Base-by-base conservation (phyloP, 371 early-diverging fungal genomes). In the Vairimorpha ceranae region DNA sequence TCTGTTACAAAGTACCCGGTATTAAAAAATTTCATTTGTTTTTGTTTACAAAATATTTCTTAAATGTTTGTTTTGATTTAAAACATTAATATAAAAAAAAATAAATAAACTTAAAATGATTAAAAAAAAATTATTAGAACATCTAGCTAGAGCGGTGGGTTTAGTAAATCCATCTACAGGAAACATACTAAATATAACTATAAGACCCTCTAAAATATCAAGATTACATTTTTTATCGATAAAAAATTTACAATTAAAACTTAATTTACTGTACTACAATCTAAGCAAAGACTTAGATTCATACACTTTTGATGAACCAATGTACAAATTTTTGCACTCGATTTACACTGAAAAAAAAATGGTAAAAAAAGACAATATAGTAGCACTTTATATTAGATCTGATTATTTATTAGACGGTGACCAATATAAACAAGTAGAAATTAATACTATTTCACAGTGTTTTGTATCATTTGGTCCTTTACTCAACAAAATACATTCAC, bases 381-480 rank as follows among this genome's bases (percentile, higher is more conserved):
- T 25, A 7, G 66, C 59, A n/a, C 21, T 51, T 10, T 66, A 61
- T 17, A 59, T 73, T 3, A 36, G 78, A 33, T 46, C 78, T 3
- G 78, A 78, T 56, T 78, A 78, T 54, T 48, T 78, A 19, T 60
- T 69, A 25, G 65, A 75, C 27, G 8, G 14, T 52, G 38, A 54
- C 35, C 12, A 23, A 7, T 67, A 70, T 30, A 78, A 78, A 65
- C 74, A 75, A 64, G 78, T 78, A 36, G 78, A 78, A 54, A 71
- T 70, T 19, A 78, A 78, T 41, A 69, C 70, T 0, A 75, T 78
- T 29, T 17, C 75, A 21, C 67, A 68, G 25, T n/a, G 46, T 65
- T 78, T 74, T 74, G 7, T 69, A 25, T 29, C 70, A 14, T 30
- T 56, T 25, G 75, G 75, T 21, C 45, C 58, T 30, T 21, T 19